Base-by-base conservation (phyloP, 139 green algal genomes). In the Coelastrella sp. region DNA sequence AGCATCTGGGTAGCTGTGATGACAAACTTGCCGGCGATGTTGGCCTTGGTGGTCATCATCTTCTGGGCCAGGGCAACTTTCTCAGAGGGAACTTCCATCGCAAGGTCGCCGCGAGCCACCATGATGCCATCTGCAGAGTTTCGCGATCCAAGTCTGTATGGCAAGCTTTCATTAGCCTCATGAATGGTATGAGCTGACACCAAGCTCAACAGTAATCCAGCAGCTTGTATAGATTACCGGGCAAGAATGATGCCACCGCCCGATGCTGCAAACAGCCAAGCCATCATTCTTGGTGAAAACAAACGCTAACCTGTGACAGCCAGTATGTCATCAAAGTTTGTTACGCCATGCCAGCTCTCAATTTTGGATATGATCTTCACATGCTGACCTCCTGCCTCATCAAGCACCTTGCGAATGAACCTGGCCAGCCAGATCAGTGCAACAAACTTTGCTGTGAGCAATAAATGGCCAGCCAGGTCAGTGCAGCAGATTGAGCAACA, bases 1-100 rank as follows among this genome's bases (percentile, higher is more conserved):
- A 97, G 95, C 95, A 97, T 97, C 87, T 80, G 74, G 10, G 74
- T 80, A 14, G 74, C 74, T 58, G 74, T 80, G 74, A 80, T 93
- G 70, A 95, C 85, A 65, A 96, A 96, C 92, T 97, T 97, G 81
- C 95, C 95, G 8, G 95, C 95, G 59, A 97, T 96, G 94, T 97
- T 97, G 87, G 92, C 93, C 90, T 96, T 97, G 25, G 93, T 95
- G 78, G 96, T 96, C 94, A 97, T 96, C 92, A 96, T 92, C 94
- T 97, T 97, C 93, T 97, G 95, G 0, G 95, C 87, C 75, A 91
- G 87, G 7, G 87, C 87, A 15, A 91, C 87, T 78, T 91, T 91
- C 63, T 91, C 87, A 57, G 61, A 82, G 19, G 87, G 87, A 27
- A 92, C 68, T 87, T 97, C 94, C 95, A 96, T 96, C 56, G 94